These are phyloP conservation scores for Puccinia horiana DNA, from an alignment of 1,284 basidiomycete genomes.

Conservation along the genomic window DNA sequence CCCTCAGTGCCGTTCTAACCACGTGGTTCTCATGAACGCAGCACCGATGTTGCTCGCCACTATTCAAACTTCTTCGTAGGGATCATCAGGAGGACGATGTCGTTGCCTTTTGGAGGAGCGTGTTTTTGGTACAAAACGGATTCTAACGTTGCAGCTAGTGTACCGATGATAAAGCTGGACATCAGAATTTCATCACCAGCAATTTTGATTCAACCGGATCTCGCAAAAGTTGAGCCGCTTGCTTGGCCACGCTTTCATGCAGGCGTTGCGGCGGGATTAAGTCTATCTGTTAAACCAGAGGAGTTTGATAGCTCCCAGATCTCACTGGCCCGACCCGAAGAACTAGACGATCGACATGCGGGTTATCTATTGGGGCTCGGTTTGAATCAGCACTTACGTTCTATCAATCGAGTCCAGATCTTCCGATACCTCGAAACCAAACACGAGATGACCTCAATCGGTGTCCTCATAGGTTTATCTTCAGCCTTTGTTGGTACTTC, in stretches of 20 bases:
- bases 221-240: constrained; percentile 69
- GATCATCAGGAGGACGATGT: constrained; percentile 52
- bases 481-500: constrained; percentile 86
- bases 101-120: constrained; percentile 51
- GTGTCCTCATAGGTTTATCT: constrained; percentile 83
- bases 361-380: constrained; percentile 93
- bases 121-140: constrained; percentile 46
- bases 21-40: neutral
- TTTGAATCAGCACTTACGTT: constrained; percentile 81
- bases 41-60: constrained; percentile 36
- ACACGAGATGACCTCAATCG: constrained; percentile 91
- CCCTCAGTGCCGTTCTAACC: neutral
- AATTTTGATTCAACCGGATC: constrained; percentile 67
- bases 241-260: constrained; percentile 98
- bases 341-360: constrained; percentile 85
- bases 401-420: constrained; percentile 79
- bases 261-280: constrained; percentile 86
- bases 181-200: constrained; percentile 73
- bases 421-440: constrained; percentile 89
- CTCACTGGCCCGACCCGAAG: constrained; percentile 82
- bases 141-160: constrained; percentile 41
- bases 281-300: constrained; percentile 73
- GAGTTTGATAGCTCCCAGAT: constrained; percentile 88
- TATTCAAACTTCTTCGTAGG: constrained; percentile 51
- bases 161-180: constrained; percentile 66